Percentiles rank a stretch among this genome's conserved stretches.
Conservation (phyloP, 2,329 filamentous ascomycete genomes). For the Didymella sp. region DNA sequence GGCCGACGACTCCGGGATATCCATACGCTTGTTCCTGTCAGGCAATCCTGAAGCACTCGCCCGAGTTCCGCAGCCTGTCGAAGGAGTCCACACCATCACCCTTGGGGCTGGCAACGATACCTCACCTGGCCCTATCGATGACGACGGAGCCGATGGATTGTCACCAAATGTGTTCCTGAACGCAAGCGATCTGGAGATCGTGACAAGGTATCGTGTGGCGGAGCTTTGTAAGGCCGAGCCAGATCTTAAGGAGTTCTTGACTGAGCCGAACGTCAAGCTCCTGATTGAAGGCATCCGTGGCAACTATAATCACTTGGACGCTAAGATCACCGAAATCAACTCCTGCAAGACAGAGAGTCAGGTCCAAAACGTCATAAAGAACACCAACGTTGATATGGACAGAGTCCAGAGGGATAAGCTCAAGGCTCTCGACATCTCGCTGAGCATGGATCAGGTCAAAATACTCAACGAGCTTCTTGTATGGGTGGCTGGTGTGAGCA, state of each 20-base stretch:
- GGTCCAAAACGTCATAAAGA: constrained; percentile 23
- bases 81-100: background rate
- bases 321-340: constrained; percentile 23
- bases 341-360: constrained; percentile 25
- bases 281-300: constrained; percentile 21
- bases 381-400: constrained; percentile 13
- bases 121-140: background rate
- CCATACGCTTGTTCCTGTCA: background rate
- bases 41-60: background rate
- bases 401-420: constrained; percentile 1
- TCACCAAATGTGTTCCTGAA: background rate
- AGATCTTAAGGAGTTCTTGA: constrained; percentile 18
- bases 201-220: constrained; percentile 4
- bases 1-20: background rate
- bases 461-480: constrained; percentile 23
- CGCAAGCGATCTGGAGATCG: background rate
- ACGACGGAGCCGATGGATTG: background rate
- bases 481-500: constrained; percentile 20
- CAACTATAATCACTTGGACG: constrained; percentile 20
- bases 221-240: constrained; percentile 18
- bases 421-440: background rate
- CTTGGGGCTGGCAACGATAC: background rate
- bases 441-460: constrained; percentile 17
- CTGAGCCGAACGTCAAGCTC: constrained; percentile 20
- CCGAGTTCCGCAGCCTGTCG: background rate